Base-by-base conservation (phyloP, 2,329 filamentous ascomycete species). In the Aureobasidium sp. region DNA sequence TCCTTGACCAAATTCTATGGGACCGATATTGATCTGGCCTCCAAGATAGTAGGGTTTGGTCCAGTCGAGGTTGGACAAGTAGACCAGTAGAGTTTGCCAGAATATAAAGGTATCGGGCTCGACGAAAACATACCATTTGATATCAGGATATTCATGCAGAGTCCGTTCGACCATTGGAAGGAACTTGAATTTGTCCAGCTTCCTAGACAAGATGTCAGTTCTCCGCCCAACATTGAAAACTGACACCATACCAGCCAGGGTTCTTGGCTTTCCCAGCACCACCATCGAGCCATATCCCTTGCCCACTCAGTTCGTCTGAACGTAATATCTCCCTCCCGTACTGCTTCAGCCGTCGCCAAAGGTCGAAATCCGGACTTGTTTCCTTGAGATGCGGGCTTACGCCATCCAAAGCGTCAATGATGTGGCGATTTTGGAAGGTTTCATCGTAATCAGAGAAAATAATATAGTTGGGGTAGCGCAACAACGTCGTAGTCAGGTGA, bases 61-160 rank as follows among this genome's bases (percentile, higher is more conserved):
- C 41, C 71, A 72, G 61, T 78, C 74, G 11, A 78, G 68, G 12
- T 72, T 66, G 44, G 66, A 64, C 4, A 75, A 63, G 70, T 76
- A 78, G 31, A 74, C 72, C 29, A 78, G 65, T 6, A 76, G 57
- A 20, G 79, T 81, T 36, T 77, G 72, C 75, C 82, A 81, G 9
- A 81, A 73, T 47, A 84, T 71, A 64, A 81, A 84, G 0, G 82
- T 84, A 67, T 85, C 83, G 0, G 81, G 78, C 66, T 84, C 82
- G 48, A 83, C 78, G 68, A 85, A 85, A 55, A 84, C 73, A 64
- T 79, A 85, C 83, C 83, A 86, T 62, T 79, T 81, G 51, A 79
- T 79, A 22, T 81, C 71, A 1, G 78, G 78, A 48, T 71, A 69
- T 41, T 72, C 68, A 5, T 59, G 31, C 25, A 65, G 48, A 2